These are phyloP conservation scores for Boletus subparvulus DNA, from an alignment of 768 basidiomycete species.

Conservation along the genomic window DNA sequence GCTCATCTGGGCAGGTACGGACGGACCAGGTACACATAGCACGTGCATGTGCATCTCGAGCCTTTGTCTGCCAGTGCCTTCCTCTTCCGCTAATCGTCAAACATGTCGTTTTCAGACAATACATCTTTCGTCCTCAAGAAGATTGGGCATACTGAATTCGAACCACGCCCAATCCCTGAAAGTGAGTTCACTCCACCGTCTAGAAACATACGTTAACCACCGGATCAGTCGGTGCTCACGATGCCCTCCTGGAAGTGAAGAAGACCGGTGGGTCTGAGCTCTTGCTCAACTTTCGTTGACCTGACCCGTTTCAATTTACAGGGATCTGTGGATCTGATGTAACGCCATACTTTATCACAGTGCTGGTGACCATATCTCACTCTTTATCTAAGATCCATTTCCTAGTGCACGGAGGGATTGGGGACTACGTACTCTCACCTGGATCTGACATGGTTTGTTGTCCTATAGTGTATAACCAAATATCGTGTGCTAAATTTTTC, in stretches of 20 bases:
- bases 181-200: constrained; percentile 38
- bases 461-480: constrained; percentile 1
- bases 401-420: constrained; percentile 74
- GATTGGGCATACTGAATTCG: constrained; percentile 66
- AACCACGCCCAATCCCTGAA: constrained; percentile 73
- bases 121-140: constrained; percentile 75
- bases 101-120: constrained; percentile 61
- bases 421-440: constrained; percentile 73
- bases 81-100: constrained; percentile 5
- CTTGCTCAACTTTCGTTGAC: constrained; percentile 1
- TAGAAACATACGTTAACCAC: constrained; percentile 7
- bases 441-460: constrained; percentile 61
- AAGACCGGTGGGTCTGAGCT: constrained; percentile 69
- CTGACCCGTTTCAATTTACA: constrained; percentile 29
- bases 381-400: constrained; percentile 62
- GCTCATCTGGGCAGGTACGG: no score
- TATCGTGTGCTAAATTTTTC: background rate
- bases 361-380: constrained; percentile 4
- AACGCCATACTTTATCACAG: constrained; percentile 17
- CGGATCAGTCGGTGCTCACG: constrained; percentile 57
- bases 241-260: constrained; percentile 87
- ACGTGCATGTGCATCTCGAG: no score
- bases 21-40: no score
- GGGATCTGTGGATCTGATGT: constrained; percentile 94
- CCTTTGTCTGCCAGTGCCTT: background rate